Percentiles rank a stretch among this genome's conserved stretches.
phyloP scores from a whole-genome alignment of 306 rosid species.

The Cucumis sativus region Cucumber_9930_V3 NC_026660.2:12272501-12273000 shows the following conservation, averaged over 20 bases:
- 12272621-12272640: neutral
- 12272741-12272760: neutral
- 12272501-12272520: neutral
- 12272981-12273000: neutral
- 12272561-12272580: slow-evolving; percentile 3
- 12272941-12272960: neutral
- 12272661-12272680: neutral
- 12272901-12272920: neutral
- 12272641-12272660: neutral
- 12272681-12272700: neutral
- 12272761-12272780: no score
- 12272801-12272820: no score
- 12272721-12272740: neutral
- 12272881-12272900: neutral
- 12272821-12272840: no score
- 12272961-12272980: neutral
- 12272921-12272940: neutral
- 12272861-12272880: neutral
- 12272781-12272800: no score
- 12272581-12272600: neutral
- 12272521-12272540: slow-evolving; percentile 1
- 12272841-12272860: no score
- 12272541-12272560: neutral
- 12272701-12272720: neutral
- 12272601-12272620: neutral